phyloP scores from a whole-genome alignment of 1,139 yeast genomes.

The Candida sp. region DNA sequence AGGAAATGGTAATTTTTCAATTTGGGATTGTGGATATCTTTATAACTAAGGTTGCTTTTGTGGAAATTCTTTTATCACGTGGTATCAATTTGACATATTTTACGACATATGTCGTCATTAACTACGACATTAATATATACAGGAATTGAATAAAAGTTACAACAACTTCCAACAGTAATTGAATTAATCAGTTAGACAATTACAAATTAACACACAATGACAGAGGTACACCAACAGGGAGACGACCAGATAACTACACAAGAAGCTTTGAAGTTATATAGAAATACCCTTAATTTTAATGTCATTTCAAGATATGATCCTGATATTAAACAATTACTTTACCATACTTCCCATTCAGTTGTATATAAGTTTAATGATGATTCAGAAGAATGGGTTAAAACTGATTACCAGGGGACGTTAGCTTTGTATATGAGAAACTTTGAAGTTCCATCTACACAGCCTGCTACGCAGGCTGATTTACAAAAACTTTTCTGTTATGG shows the following conservation, averaged over 20 bases:
- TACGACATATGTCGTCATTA: too few relatives aligned
- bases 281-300: conserved; percentile 71
- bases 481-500: conserved; percentile 71
- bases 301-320: conserved; percentile 88
- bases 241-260: conserved; percentile 18
- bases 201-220: too few relatives aligned
- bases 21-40: too few relatives aligned
- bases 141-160: neutral
- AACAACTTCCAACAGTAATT: too few relatives aligned
- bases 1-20: too few relatives aligned
- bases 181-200: too few relatives aligned
- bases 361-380: conserved; percentile 67
- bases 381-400: conserved; percentile 74
- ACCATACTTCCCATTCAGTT: conserved; percentile 78
- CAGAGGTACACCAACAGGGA: too few relatives aligned
- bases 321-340: conserved; percentile 65
- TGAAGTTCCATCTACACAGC: conserved; percentile 23
- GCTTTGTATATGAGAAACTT: conserved; percentile 72
- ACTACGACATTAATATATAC: neutral
- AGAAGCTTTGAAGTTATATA: conserved; percentile 54
- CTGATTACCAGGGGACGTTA: conserved; percentile 77
- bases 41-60: too few relatives aligned
- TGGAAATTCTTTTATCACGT: neutral
- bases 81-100: neutral
- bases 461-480: conserved; percentile 29